phyloP scores from a whole-genome alignment of 352 stramenopile species.

The Bremia lactucae region DNA sequence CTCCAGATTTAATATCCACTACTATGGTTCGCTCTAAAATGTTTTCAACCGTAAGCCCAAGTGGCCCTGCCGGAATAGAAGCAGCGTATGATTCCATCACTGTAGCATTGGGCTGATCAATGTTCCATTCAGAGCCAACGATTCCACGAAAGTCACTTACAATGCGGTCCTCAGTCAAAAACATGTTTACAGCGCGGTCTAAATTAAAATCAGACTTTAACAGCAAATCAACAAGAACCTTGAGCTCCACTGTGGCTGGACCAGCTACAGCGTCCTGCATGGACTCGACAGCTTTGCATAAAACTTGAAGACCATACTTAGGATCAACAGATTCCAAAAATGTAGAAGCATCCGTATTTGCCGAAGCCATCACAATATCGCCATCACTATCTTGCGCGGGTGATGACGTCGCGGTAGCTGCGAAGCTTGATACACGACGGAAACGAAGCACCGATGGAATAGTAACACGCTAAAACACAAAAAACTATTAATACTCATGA shows the following conservation, averaged over 20 bases:
- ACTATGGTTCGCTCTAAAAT: conserved; percentile 83
- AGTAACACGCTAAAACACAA: conserved; percentile 29
- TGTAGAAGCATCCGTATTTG: conserved; percentile 13
- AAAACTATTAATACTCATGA: conserved; percentile 5
- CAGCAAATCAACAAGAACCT: conserved; percentile 64
- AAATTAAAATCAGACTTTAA: conserved; percentile 70
- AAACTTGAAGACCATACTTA: conserved; percentile 68
- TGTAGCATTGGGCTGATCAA: conserved; percentile 28
- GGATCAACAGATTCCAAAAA: conserved; percentile 30
- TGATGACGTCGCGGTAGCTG: conserved; percentile 2
- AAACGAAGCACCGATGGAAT: conserved; percentile 64
- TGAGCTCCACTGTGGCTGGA: conserved; percentile 42
- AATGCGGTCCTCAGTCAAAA: conserved; percentile 66
- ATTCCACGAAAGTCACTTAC: conserved; percentile 73
- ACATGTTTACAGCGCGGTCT: conserved; percentile 74
- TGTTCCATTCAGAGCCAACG: conserved; percentile 59
- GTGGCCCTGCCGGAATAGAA: conserved; percentile 64
- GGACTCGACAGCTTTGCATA: conserved; percentile 65
- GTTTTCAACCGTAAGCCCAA: conserved; percentile 84
- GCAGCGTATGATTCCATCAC: conserved; percentile 54
- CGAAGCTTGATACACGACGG: conserved; percentile 42
- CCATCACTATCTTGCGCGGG: conserved; percentile 34
- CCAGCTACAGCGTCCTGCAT: conserved; percentile 70
- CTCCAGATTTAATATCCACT: conserved; percentile 78
- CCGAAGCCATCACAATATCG: conserved; percentile 51